phyloP scores from a whole-genome alignment of 805 yeast species.

The Nakazawaea siamensis region DNA sequence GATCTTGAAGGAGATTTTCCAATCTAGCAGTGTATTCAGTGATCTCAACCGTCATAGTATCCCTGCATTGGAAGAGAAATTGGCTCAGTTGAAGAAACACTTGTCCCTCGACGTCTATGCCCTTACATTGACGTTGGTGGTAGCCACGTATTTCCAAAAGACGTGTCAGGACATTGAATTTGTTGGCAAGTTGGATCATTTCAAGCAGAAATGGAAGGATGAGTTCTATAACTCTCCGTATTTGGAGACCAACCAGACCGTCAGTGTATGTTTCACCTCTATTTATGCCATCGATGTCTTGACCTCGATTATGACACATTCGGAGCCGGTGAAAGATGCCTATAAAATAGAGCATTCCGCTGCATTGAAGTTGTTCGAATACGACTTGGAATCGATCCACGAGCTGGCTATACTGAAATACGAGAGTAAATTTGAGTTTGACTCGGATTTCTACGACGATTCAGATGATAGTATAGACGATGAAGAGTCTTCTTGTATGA shows the following conservation, averaged over 20 bases:
- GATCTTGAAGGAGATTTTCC: neutral
- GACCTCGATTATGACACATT: neutral
- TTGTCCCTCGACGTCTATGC: too few species aligned
- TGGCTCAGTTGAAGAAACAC: too few species aligned
- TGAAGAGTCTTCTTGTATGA: neutral
- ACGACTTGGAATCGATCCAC: neutral
- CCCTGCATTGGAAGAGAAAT: too few species aligned
- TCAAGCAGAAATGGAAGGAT: neutral
- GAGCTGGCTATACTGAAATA: neutral
- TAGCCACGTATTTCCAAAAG: neutral
- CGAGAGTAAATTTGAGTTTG: slow-evolving; percentile 1
- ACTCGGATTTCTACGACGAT: slow-evolving; percentile 1
- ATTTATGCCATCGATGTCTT: slow-evolving; percentile 5
- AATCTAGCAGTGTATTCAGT: neutral
- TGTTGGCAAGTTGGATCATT: neutral
- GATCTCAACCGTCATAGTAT: too few species aligned
- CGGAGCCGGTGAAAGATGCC: slow-evolving; percentile 4
- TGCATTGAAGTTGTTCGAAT: too few species aligned
- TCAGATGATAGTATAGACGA: slow-evolving; percentile 3
- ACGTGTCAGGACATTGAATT: neutral
- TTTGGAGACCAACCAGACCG: slow-evolving; percentile 1
- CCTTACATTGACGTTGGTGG: neutral
- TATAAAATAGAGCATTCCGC: slow-evolving; percentile 1
- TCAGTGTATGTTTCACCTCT: slow-evolving; percentile 1
- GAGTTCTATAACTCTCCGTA: too few species aligned